phyloP scores from a whole-genome alignment of 1,139 yeast genomes.

The Kurtzmaniella quercitrusa region DNA sequence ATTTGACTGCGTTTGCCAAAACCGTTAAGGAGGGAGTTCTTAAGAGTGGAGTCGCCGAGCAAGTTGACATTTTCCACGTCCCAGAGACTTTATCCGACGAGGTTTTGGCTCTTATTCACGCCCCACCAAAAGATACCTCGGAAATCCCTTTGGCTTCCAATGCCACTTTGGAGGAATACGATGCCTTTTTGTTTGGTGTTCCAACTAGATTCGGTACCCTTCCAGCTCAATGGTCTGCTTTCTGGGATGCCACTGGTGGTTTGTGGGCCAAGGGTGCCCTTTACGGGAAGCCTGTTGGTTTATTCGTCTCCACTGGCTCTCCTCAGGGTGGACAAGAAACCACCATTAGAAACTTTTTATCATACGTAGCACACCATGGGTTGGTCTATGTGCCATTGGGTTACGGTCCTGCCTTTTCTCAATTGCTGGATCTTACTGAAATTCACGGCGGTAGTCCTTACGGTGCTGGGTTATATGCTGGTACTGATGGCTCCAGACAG shows the following conservation, averaged over 20 bases:
- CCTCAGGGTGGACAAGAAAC: slow-evolving; percentile 48
- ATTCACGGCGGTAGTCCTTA: slow-evolving; percentile 47
- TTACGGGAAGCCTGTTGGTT: slow-evolving; percentile 44
- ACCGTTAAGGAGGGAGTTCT: slow-evolving; percentile 40
- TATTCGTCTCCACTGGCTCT: slow-evolving; percentile 43
- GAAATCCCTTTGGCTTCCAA: slow-evolving; percentile 37
- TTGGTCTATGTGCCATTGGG: slow-evolving; percentile 49
- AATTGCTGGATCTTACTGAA: slow-evolving; percentile 31
- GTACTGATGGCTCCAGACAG: slow-evolving; percentile 44
- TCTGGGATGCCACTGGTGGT: slow-evolving; percentile 45
- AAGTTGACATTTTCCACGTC: slow-evolving; percentile 40
- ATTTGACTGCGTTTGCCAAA: slow-evolving; percentile 47
- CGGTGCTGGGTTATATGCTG: slow-evolving; percentile 51
- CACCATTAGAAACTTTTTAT: slow-evolving; percentile 33
- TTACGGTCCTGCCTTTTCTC: slow-evolving; percentile 31
- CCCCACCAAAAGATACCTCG: slow-evolving; percentile 33
- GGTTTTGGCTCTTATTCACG: slow-evolving; percentile 35
- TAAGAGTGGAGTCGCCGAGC: slow-evolving; percentile 29
- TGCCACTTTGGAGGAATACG: slow-evolving; percentile 35
- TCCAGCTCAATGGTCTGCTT: slow-evolving; percentile 44
- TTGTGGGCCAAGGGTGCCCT: slow-evolving; percentile 50
- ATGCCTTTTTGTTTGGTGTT: slow-evolving; percentile 46
- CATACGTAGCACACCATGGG: slow-evolving; percentile 47
- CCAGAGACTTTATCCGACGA: slow-evolving; percentile 48
- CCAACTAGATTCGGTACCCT: slow-evolving; percentile 49